phyloP scores from a whole-genome alignment of 2,329 filamentous ascomycete genomes.

The Juglanconis sp. region DNA sequence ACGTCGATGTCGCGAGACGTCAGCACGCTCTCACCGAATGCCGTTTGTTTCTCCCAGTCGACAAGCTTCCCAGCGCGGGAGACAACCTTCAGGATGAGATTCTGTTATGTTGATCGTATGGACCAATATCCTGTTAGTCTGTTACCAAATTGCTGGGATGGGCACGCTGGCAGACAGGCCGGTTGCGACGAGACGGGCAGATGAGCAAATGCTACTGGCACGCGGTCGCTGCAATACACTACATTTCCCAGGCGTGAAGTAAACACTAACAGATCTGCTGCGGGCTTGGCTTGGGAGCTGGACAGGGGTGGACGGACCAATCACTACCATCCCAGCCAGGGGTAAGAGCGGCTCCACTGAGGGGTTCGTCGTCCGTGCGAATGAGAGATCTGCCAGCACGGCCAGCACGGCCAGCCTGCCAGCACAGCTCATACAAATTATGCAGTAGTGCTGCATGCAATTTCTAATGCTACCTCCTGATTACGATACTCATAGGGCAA shows the following conservation, averaged over 20 bases:
- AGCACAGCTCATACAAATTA: background rate
- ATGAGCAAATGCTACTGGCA: background rate
- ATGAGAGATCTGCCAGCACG: background rate
- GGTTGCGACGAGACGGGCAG: no score
- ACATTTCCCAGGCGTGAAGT: background rate
- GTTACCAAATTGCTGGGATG: background rate
- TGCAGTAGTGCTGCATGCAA: background rate
- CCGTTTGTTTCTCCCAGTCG: background rate
- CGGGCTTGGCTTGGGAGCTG: background rate
- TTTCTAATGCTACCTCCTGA: background rate
- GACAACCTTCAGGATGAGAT: no score
- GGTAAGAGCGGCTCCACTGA: background rate
- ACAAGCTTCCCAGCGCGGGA: no score
- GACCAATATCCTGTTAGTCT: background rate
- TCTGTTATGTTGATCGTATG: background rate
- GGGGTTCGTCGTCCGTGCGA: background rate
- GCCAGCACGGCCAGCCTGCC: background rate
- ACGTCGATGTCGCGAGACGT: conserved; percentile 3
- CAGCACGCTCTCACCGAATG: background rate
- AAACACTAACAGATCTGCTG: background rate
- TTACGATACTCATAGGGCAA: background rate
- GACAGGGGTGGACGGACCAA: background rate
- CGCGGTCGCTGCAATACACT: background rate
- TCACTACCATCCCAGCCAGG: background rate
- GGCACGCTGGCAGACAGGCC: no score